These are phyloP conservation scores for Schwanniomyces polymorphus DNA, from an alignment of 805 yeast genomes.

Conservation along the genomic window DNA sequence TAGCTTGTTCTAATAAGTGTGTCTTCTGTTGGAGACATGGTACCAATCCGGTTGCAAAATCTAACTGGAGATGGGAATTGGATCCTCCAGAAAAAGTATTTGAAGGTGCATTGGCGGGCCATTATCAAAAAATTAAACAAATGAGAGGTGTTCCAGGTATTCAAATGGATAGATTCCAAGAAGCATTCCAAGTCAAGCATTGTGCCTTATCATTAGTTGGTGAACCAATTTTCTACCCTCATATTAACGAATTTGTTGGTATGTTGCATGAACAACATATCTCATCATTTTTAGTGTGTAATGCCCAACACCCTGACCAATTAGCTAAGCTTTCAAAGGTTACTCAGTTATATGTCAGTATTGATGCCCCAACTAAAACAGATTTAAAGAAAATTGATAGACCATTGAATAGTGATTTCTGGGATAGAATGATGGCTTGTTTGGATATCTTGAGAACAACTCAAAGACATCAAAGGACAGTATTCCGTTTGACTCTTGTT, in stretches of 20 bases:
- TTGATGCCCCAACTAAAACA: slow-evolving; percentile 87
- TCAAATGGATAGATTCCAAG: slow-evolving; percentile 83
- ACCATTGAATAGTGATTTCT: slow-evolving; percentile 85
- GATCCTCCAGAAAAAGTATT: slow-evolving; percentile 84
- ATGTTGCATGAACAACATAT: slow-evolving; percentile 79
- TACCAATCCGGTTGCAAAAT: slow-evolving; percentile 93
- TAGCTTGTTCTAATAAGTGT: slow-evolving; percentile 93
- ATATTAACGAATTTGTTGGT: slow-evolving; percentile 79
- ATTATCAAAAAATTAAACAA: slow-evolving; percentile 88
- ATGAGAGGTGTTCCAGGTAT: slow-evolving; percentile 97
- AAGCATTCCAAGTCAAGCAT: slow-evolving; percentile 85
- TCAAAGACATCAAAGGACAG: slow-evolving; percentile 85
- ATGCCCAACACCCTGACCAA: slow-evolving; percentile 94
- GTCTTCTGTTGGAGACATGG: slow-evolving; percentile 98
- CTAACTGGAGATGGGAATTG: slow-evolving; percentile 91
- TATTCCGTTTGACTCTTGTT: slow-evolving; percentile 84
- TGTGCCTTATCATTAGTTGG: slow-evolving; percentile 94
- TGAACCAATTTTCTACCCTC: slow-evolving; percentile 92
- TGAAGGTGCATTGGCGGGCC: slow-evolving; percentile 85
- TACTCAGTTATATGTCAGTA: slow-evolving; percentile 88
- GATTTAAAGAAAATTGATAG: slow-evolving; percentile 83
- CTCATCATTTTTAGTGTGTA: slow-evolving; percentile 87
- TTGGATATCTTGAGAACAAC: slow-evolving; percentile 72
- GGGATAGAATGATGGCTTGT: slow-evolving; percentile 80
- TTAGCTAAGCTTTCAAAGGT: slow-evolving; percentile 68